Conservation (phyloP, 305 asterid species). For the Salvia sclarea region DNA sequence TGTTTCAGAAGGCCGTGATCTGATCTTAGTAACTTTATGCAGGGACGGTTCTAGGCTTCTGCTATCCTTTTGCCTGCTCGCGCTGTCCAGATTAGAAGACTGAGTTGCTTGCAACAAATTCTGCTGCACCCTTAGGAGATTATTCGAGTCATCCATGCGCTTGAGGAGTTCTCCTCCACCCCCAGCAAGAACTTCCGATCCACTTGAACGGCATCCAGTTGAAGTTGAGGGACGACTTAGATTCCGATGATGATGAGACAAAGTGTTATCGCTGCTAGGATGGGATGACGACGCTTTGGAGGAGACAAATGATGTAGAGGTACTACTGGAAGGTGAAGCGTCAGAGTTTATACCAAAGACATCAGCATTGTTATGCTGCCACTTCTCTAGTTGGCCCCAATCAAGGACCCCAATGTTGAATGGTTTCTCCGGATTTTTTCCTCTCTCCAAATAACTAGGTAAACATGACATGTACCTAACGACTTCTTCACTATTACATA, state of each 20-base stretch:
- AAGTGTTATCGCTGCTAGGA: conserved; percentile 37
- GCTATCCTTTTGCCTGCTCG: conserved; percentile 24
- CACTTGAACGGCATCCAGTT: conserved; percentile 25
- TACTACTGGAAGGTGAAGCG: conserved; percentile 48
- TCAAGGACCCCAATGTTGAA: conserved; percentile 73
- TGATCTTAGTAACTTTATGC: conserved; percentile 21
- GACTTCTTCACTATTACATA: conserved; percentile 52
- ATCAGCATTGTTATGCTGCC: conserved; percentile 51
- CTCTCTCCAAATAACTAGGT: conserved; percentile 66
- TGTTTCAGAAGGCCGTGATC: conserved; percentile 29
- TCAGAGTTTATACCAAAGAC: conserved; percentile 28
- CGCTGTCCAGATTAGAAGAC: conserved; percentile 32
- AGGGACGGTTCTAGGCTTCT: conserved; percentile 20
- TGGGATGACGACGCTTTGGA: conserved; percentile 44
- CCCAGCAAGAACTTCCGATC: conserved; percentile 29
- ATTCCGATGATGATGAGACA: conserved; percentile 39
- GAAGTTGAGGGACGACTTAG: conserved; percentile 34
- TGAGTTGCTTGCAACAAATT: conserved; percentile 26
- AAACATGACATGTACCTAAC: conserved; percentile 82
- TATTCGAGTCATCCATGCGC: conserved; percentile 31
- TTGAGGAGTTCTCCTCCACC: conserved; percentile 32
- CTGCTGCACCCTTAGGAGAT: conserved; percentile 18
- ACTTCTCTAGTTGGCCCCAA: conserved; percentile 69
- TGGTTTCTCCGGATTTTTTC: conserved; percentile 56
- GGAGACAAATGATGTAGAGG: conserved; percentile 40